Percentiles rank a stretch among this genome's conserved stretches.
Conservation (phyloP, 495 filamentous ascomycete genomes). For the Pyronema domesticum region DNA sequence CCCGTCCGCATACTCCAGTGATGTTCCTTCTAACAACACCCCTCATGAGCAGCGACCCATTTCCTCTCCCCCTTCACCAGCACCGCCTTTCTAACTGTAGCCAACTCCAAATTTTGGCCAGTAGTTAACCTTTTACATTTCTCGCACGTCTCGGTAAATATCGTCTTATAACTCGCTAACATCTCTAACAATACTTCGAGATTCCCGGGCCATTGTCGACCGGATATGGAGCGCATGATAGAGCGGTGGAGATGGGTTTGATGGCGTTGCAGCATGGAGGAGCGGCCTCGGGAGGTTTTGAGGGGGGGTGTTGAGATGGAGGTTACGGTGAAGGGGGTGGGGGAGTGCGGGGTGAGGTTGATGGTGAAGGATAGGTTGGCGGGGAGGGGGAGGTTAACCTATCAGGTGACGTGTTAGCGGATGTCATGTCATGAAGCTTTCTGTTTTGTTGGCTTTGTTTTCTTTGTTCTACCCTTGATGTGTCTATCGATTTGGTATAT, state of each 20-base stretch:
- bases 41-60: constrained; percentile 19
- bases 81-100: constrained; percentile 18
- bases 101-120: constrained; percentile 16
- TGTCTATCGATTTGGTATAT: background rate
- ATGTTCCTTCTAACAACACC: constrained; percentile 4
- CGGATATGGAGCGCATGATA: constrained; percentile 15
- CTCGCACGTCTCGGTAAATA: constrained; percentile 14
- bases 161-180: constrained; percentile 12
- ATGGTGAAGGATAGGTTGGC: constrained; percentile 17
- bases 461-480: background rate
- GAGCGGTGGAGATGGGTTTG: constrained; percentile 16
- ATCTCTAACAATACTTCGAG: constrained; percentile 21
- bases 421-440: background rate
- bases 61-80: constrained; percentile 15
- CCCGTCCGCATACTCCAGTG: too few relatives aligned
- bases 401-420: background rate
- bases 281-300: too few relatives aligned
- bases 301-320: constrained; percentile 3
- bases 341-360: constrained; percentile 12
- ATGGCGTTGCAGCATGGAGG: constrained; percentile 1
- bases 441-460: too few relatives aligned
- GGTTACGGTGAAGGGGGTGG: constrained; percentile 18
- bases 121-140: constrained; percentile 20
- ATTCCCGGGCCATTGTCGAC: constrained; percentile 17
- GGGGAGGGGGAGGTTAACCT: constrained; percentile 17